Evolutionary conservation across 805 yeast species (phyloP).

Genomic region (Candida koratica): DNA sequence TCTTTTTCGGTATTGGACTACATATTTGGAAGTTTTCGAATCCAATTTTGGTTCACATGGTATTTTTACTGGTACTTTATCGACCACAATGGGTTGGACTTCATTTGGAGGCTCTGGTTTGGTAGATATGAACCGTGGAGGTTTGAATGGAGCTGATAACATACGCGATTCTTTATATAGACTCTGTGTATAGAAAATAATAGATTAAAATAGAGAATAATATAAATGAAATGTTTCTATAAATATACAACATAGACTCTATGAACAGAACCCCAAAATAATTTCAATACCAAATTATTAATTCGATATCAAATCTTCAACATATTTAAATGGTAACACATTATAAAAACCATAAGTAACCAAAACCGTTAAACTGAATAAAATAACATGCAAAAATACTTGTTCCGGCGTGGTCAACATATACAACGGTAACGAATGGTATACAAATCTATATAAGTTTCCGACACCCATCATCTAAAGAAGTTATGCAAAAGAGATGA

Average conservation of each 20-base stretch:
- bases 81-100: not conserved
- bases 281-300: no score
- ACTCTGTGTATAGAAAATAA: no score
- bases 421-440: slow-evolving; percentile 44
- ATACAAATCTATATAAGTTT: slow-evolving; percentile 26
- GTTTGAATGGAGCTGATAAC: slow-evolving; percentile 45
- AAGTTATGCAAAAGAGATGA: not conserved
- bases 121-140: slow-evolving; percentile 35
- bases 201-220: no score
- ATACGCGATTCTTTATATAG: slow-evolving; percentile 3
- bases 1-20: slow-evolving; percentile 65
- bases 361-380: slow-evolving; percentile 19
- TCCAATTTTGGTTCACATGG: not conserved
- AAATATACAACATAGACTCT: no score
- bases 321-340: slow-evolving; percentile 15
- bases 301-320: slow-evolving; percentile 1
- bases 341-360: slow-evolving; percentile 28
- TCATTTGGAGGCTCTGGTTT: slow-evolving; percentile 1
- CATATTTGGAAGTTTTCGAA: slow-evolving; percentile 12
- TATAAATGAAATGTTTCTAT: no score
- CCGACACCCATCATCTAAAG: slow-evolving; percentile 13
- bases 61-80: not conserved
- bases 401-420: slow-evolving; percentile 48
- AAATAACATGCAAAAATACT: slow-evolving; percentile 22
- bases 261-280: not conserved